phyloP scores from a whole-genome alignment of 352 stramenopile genomes.

The Nothophytophthora sp. region DNA sequence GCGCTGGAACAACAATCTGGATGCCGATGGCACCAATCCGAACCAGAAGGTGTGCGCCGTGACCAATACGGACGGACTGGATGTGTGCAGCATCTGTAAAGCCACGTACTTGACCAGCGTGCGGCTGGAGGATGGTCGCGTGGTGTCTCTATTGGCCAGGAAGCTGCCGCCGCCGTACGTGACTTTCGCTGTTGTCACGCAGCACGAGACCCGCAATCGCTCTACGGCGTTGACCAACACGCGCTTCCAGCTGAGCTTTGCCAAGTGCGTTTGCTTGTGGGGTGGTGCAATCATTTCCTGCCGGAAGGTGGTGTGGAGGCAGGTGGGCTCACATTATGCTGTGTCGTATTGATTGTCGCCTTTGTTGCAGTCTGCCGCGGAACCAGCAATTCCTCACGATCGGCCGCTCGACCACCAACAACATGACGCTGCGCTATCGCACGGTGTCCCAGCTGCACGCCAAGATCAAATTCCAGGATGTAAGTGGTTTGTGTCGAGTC shows the following conservation, averaged over 20 bases:
- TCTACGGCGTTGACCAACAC: slow-evolving; percentile 86
- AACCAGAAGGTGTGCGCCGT: slow-evolving; percentile 90
- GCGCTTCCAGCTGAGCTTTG: slow-evolving; percentile 87
- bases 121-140: slow-evolving; percentile 66
- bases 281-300: too few species aligned
- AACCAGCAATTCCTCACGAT: slow-evolving; percentile 90
- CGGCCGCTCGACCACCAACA: slow-evolving; percentile 92
- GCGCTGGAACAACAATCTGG: slow-evolving; percentile 93
- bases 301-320: background rate
- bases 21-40: too few species aligned
- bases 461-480: slow-evolving; percentile 88
- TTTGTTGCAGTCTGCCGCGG: slow-evolving; percentile 45
- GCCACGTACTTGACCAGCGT: slow-evolving; percentile 83
- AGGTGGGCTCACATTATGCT: too few species aligned
- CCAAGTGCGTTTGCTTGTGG: slow-evolving; percentile 81
- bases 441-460: slow-evolving; percentile 95
- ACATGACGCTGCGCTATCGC: slow-evolving; percentile 95
- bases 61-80: slow-evolving; percentile 80
- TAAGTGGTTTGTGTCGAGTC: slow-evolving; percentile 30
- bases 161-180: slow-evolving; percentile 76
- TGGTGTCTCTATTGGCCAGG: slow-evolving; percentile 77
- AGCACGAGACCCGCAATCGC: slow-evolving; percentile 86
- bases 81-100: slow-evolving; percentile 88
- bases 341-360: slow-evolving; percentile 5
- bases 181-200: slow-evolving; percentile 89